Evolutionary conservation across 1,139 yeast genomes (phyloP).

Genomic region (Komagataea norvegica): DNA sequence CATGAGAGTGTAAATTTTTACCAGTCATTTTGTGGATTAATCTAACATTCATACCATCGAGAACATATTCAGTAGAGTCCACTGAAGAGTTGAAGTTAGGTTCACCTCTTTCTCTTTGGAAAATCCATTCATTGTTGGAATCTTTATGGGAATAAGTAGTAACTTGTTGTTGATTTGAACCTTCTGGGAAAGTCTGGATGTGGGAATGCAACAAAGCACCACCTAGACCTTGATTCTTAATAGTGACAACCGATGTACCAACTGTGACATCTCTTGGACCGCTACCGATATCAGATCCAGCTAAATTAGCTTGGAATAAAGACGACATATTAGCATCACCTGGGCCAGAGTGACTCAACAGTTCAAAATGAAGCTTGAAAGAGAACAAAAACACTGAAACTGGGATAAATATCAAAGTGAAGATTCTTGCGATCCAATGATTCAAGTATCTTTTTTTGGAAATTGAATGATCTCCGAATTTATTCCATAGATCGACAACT

Average conservation of each 20-base stretch:
- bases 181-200: constrained; percentile 88
- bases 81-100: constrained; percentile 49
- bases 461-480: constrained; percentile 54
- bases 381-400: constrained; percentile 54
- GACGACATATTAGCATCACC: constrained; percentile 98
- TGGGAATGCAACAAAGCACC: constrained; percentile 96
- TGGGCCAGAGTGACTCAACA: constrained; percentile 72
- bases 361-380: constrained; percentile 71
- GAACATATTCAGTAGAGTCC: constrained; percentile 51
- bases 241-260: constrained; percentile 70
- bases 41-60: constrained; percentile 75
- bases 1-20: constrained; percentile 88
- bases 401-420: constrained; percentile 61
- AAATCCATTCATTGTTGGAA: constrained; percentile 82
- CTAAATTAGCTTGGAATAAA: constrained; percentile 87
- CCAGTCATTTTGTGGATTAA: constrained; percentile 77
- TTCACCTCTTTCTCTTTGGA: constrained; percentile 67
- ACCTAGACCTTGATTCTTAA: constrained; percentile 86
- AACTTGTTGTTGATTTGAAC: constrained; percentile 93
- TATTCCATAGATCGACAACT: constrained; percentile 65
- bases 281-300: constrained; percentile 71
- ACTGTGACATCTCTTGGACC: constrained; percentile 88
- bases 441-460: constrained; percentile 44
- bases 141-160: constrained; percentile 94
- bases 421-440: constrained; percentile 65